Percentiles rank a stretch among this genome's conserved stretches.
phyloP scores from a whole-genome alignment of 352 stramenopile species.

The Lagenidium sp. region DNA sequence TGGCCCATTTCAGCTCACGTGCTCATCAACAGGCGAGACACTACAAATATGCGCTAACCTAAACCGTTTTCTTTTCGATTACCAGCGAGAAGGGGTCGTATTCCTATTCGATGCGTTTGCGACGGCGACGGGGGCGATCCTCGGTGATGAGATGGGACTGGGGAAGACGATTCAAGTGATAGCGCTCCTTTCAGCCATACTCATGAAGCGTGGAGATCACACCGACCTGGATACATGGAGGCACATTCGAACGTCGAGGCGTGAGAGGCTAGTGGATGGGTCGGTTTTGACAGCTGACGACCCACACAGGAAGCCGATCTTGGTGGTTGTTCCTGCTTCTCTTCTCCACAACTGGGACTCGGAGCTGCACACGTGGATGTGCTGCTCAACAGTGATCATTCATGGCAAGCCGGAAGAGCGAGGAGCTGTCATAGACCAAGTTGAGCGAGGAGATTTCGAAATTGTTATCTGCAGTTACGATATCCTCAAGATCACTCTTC shows the following conservation, averaged over 20 bases:
- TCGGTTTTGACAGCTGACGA: no score
- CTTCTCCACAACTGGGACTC: slow-evolving; percentile 99
- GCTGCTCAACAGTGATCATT: slow-evolving; percentile 49
- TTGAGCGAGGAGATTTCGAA: slow-evolving; percentile 67
- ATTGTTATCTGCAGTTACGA: slow-evolving; percentile 81
- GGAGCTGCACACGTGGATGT: slow-evolving; percentile 96
- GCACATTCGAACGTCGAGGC: slow-evolving; percentile 90
- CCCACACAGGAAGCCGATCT: slow-evolving; percentile 76
- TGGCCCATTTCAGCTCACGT: no score
- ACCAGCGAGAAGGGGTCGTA: slow-evolving; percentile 56
- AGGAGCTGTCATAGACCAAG: slow-evolving; percentile 42
- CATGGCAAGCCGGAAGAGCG: slow-evolving; percentile 51
- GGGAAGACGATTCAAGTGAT: slow-evolving; percentile 94
- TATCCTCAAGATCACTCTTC: slow-evolving; percentile 85
- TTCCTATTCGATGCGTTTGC: slow-evolving; percentile 58
- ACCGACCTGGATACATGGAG: slow-evolving; percentile 94
- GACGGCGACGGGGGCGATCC: slow-evolving; percentile 70
- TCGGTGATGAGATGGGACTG: slow-evolving; percentile 98
- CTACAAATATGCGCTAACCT: slow-evolving; percentile 56
- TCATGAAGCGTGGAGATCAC: slow-evolving; percentile 90
- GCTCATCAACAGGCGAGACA: not conserved
- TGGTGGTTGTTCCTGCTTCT: slow-evolving; percentile 97
- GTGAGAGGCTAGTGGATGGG: slow-evolving; percentile 20
- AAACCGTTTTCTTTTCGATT: slow-evolving; percentile 68
- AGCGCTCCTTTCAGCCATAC: slow-evolving; percentile 82